Evolutionary conservation across 768 basidiomycete genomes (phyloP).

Genomic region (Stropharia rugosoannulata): DNA sequence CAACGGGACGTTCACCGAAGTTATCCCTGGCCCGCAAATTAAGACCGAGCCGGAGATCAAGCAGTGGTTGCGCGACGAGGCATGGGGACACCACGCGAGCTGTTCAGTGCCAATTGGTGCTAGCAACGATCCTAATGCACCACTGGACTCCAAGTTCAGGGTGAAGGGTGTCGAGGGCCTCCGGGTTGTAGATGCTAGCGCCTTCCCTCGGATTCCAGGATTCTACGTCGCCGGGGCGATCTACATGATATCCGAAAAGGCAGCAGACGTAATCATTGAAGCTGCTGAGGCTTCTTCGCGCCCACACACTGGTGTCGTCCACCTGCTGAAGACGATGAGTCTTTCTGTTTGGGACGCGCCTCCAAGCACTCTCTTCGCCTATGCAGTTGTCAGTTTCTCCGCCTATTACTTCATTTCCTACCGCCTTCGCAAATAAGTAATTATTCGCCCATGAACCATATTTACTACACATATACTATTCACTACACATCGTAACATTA

Average conservation of each 20-base stretch:
- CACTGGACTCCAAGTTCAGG: conserved; percentile 4
- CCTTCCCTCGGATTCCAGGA: conserved; percentile 8
- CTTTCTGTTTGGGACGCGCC: neutral
- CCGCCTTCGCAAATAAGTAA: neutral
- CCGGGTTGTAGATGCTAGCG: conserved; percentile 10
- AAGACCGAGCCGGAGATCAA: conserved; percentile 5
- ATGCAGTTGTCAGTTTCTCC: neutral
- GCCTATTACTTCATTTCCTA: neutral
- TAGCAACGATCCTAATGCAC: neutral
- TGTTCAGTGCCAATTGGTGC: conserved; percentile 8
- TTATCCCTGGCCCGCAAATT: conserved; percentile 1
- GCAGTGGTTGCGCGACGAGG: conserved; percentile 6
- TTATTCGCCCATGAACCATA: neutral
- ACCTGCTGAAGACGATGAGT: neutral
- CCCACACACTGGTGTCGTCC: neutral
- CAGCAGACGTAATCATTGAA: conserved; percentile 7
- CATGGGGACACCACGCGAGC: conserved; percentile 11
- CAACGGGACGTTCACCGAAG: conserved; percentile 4
- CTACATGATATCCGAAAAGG: conserved; percentile 12
- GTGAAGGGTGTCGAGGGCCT: conserved; percentile 7
- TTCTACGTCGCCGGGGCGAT: conserved; percentile 7
- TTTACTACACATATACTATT: neutral
- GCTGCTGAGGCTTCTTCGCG: neutral
- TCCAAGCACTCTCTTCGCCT: neutral
- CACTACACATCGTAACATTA: neutral